Conservation (phyloP, 306 rosid genomes). For the Acacia crassicarpa region DNA sequence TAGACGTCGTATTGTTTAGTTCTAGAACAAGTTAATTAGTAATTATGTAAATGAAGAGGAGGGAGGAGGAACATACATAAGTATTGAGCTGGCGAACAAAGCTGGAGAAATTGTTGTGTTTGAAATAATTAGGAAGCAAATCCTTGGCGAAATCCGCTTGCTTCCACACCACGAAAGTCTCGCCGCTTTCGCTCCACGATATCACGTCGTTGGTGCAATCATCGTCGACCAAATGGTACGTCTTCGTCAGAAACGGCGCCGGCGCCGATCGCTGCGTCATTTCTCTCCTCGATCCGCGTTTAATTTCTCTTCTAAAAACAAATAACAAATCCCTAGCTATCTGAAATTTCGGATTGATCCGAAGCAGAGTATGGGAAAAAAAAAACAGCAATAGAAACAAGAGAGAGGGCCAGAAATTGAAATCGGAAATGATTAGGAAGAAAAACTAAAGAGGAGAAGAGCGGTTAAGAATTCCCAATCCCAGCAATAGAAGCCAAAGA, state of each 20-base stretch:
- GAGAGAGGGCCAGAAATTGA: no score
- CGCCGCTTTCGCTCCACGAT: constrained; percentile 74
- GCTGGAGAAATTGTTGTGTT: constrained; percentile 96
- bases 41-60: no score
- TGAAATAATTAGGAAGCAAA: constrained; percentile 79
- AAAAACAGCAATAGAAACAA: not conserved
- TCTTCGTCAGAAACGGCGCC: constrained; percentile 84
- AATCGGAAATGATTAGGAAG: not conserved
- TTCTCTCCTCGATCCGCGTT: constrained; percentile 22
- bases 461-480: constrained; percentile 95
- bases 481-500: constrained; percentile 92
- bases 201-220: constrained; percentile 57
- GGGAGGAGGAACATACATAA: constrained; percentile 50
- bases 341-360: not conserved
- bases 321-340: not conserved
- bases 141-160: constrained; percentile 76
- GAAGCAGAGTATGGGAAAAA: not conserved
- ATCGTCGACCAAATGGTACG: constrained; percentile 76
- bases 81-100: constrained; percentile 97
- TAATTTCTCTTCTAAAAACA: not conserved
- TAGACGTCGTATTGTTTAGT: not conserved
- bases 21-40: no score
- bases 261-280: constrained; percentile 77
- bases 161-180: constrained; percentile 82
- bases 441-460: constrained; percentile 81